These are phyloP conservation scores for Stephania cephalantha DNA, from an alignment of 164 flowering plant species.

Conservation along the genomic window DNA sequence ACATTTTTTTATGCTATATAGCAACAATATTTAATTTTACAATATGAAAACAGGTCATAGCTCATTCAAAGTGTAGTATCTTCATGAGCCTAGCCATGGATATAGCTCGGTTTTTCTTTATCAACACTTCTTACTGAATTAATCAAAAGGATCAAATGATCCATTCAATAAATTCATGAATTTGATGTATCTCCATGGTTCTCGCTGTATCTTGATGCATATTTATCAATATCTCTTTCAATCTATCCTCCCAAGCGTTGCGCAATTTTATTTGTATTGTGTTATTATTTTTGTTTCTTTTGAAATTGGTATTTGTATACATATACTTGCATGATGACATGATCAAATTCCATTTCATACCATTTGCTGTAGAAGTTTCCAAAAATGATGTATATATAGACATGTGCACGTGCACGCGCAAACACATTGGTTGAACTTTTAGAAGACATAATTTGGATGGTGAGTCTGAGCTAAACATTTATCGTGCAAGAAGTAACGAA, in stretches of 20 bases:
- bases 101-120: too few species aligned
- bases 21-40: not conserved
- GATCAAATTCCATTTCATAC: not conserved
- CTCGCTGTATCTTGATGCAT: not conserved
- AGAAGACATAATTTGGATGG: not conserved
- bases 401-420: too few species aligned
- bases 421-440: not conserved
- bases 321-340: not conserved
- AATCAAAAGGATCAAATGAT: too few species aligned
- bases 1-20: not conserved
- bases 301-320: not conserved
- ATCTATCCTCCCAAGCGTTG: not conserved
- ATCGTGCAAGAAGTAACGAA: slow-evolving; percentile 61
- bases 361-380: not conserved
- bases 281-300: too few species aligned
- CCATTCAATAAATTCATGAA: too few species aligned
- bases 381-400: too few species aligned
- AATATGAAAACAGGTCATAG: not conserved
- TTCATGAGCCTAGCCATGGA: too few species aligned
- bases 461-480: not conserved
- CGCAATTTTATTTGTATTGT: too few species aligned
- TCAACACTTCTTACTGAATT: too few species aligned
- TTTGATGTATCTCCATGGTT: too few species aligned
- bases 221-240: not conserved
- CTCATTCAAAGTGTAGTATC: not conserved